Percentiles rank a stretch among this genome's conserved stretches.
These are phyloP conservation scores for Graphilbum fragrans DNA, from an alignment of 2,329 filamentous ascomycete genomes.

Conservation along the genomic window DNA sequence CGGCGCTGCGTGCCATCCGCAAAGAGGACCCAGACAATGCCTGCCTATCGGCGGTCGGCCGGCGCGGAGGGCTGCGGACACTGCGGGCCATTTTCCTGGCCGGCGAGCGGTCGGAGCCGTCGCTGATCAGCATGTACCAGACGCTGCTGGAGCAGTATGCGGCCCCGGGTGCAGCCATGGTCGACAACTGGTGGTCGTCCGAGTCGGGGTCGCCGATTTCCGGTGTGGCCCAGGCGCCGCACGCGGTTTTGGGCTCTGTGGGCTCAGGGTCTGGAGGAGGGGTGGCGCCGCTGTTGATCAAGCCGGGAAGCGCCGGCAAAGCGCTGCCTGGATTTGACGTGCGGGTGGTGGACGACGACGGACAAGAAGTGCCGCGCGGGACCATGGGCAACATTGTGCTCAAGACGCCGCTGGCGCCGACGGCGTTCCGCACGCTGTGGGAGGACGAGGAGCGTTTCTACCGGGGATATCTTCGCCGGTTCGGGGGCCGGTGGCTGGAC, in stretches of 20 bases:
- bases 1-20: constrained; percentile 73
- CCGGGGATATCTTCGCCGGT: constrained; percentile 71
- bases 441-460: constrained; percentile 78
- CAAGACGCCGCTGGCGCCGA: constrained; percentile 69
- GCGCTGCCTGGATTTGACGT: constrained; percentile 89
- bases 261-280: too few relatives aligned
- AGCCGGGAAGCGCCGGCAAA: constrained; percentile 80
- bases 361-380: constrained; percentile 56
- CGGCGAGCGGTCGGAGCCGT: constrained; percentile 80
- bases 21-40: constrained; percentile 70
- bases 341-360: constrained; percentile 68
- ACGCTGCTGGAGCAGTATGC: constrained; percentile 55
- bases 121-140: constrained; percentile 73
- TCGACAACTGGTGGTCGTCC: constrained; percentile 52
- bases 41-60: constrained; percentile 49
- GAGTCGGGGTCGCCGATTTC: constrained; percentile 48
- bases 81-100: constrained; percentile 72
- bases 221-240: constrained; percentile 41
- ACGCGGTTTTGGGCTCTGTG: constrained; percentile 36
- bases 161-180: constrained; percentile 44
- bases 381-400: constrained; percentile 90
- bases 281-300: constrained; percentile 48
- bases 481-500: constrained; percentile 73
- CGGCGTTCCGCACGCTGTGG: constrained; percentile 78
- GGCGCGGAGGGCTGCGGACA: constrained; percentile 56